Percentiles rank a stretch among this genome's conserved stretches.
These are phyloP conservation scores for Cytospora piceae DNA, from an alignment of 2,329 filamentous ascomycete genomes.

Conservation along the genomic window DNA sequence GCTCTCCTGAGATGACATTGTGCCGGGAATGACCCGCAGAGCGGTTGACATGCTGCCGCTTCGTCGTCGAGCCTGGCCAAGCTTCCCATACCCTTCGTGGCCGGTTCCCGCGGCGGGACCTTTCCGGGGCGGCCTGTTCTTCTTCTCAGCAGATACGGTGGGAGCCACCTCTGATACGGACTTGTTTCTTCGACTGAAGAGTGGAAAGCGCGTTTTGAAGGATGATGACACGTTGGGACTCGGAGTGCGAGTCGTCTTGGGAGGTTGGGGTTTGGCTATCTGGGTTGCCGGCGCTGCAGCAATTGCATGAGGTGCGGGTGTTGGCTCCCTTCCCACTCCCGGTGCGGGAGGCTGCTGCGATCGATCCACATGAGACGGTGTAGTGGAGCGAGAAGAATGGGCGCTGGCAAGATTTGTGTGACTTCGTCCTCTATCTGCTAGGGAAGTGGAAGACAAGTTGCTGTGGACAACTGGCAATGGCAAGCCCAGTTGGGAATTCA, in stretches of 20 bases:
- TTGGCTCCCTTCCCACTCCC: constrained; percentile 42
- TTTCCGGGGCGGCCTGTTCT: constrained; percentile 65
- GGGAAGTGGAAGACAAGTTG: constrained; percentile 57
- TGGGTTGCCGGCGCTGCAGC: constrained; percentile 19
- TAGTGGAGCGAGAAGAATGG: constrained; percentile 37
- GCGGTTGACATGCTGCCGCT: constrained; percentile 62
- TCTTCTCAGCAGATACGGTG: constrained; percentile 50
- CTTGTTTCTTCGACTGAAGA: constrained; percentile 77
- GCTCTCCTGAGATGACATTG: constrained; percentile 56
- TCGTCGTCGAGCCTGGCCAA: constrained; percentile 64
- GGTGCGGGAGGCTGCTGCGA: constrained; percentile 36
- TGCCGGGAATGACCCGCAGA: constrained; percentile 48
- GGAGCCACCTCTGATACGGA: constrained; percentile 53
- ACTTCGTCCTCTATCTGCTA: constrained; percentile 54
- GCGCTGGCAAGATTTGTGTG: constrained; percentile 27
- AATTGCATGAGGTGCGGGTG: constrained; percentile 37
- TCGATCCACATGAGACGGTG: constrained; percentile 40
- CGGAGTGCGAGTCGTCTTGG: constrained; percentile 48
- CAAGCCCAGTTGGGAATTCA: constrained; percentile 59
- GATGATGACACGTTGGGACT: constrained; percentile 59
- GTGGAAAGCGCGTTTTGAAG: constrained; percentile 69
- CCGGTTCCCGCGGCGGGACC: constrained; percentile 92
- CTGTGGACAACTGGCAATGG: constrained; percentile 63
- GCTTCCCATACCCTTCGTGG: constrained; percentile 80
- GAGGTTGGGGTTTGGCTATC: constrained; percentile 36